Base-by-base conservation (phyloP, 495 filamentous ascomycete genomes). In the Aspergillus biplanus region DNA sequence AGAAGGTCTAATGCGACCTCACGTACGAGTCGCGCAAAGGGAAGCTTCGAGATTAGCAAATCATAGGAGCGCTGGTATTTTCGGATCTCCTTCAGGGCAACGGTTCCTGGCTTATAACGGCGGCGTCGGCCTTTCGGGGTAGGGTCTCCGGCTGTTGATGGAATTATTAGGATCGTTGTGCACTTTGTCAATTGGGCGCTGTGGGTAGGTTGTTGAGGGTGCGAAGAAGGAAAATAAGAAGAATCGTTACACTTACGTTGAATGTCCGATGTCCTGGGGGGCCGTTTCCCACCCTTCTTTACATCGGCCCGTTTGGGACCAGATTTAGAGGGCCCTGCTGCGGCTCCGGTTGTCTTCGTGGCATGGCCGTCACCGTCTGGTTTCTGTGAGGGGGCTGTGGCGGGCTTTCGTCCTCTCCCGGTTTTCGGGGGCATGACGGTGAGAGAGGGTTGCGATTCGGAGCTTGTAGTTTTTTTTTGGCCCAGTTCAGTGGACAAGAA, bases 1-100 rank as follows among this genome's bases (percentile, higher is more conserved):
- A 87, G 69, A 5, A 85, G 68, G 9, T 83, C 79, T 46, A 91
- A 67, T 7, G 90, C 90, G 59, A 97, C 92, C 79, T 98, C 94
- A 65, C 93, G 89, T 77, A 97, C 93, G 11, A 97, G 79, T 61
- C 93, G 87, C 18, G 92, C 85, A 71, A 97, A 97, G 1, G 93
- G 93, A 4, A 96, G 77, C 71, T 96, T 97, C 16, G 80, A 74
- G 55, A 97, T 74, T 1, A 97, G 77, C 0, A 97, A 81, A 61
- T 97, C 92, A 46, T 90, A 96, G 49, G 80, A 86, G 69, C 84
- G 86, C 76, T 97, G 93, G 71, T 95, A 92, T 68, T 83, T 82
- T 52, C 93, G 83, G 72, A 97, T 97, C 78, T 97, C 93, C 67
- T 86, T 86, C 15, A 97, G 79, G 2, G 93, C 93, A 16, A 90